A percentile compares a stretch with the other conserved stretches of the same genome.
These are phyloP conservation scores for Rutstroemia sp. DNA, from an alignment of 2,329 filamentous ascomycete genomes.

Conservation along the genomic window DNA sequence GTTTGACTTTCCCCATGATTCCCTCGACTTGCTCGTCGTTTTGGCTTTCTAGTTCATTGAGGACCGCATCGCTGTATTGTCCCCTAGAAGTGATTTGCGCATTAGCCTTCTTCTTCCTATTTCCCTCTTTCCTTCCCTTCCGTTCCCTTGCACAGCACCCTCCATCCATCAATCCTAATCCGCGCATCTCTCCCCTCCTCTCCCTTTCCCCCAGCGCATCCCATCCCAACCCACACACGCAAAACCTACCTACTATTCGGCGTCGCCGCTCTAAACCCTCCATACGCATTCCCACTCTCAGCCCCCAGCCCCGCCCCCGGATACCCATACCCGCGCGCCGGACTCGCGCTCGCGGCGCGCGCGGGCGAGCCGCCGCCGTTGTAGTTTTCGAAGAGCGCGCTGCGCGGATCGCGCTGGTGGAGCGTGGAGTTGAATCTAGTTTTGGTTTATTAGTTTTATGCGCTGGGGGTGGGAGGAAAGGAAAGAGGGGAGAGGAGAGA, in stretches of 20 bases:
- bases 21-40: conserved; percentile 86
- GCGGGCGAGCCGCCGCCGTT: conserved; percentile 41
- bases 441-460: background rate
- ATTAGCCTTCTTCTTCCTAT: background rate
- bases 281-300: conserved; percentile 19
- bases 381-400: conserved; percentile 70
- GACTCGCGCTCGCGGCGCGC: conserved; percentile 10
- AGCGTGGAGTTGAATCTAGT: conserved; percentile 61
- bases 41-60: conserved; percentile 91
- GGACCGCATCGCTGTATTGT: conserved; percentile 85
- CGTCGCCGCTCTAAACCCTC: conserved; percentile 57
- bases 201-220: background rate
- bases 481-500: no score
- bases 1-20: conserved; percentile 83
- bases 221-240: no score
- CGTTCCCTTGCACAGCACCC: no score
- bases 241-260: conserved; percentile 57
- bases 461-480: background rate
- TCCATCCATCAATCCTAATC: no score
- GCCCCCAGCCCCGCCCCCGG: conserved; percentile 33
- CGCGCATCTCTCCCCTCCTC: background rate
- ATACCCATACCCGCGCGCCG: conserved; percentile 41
- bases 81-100: conserved; percentile 47
- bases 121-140: no score
- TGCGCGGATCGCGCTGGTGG: conserved; percentile 66